Conservation (phyloP, 2,329 filamentous ascomycete species). For the Zalaria sp. region DNA sequence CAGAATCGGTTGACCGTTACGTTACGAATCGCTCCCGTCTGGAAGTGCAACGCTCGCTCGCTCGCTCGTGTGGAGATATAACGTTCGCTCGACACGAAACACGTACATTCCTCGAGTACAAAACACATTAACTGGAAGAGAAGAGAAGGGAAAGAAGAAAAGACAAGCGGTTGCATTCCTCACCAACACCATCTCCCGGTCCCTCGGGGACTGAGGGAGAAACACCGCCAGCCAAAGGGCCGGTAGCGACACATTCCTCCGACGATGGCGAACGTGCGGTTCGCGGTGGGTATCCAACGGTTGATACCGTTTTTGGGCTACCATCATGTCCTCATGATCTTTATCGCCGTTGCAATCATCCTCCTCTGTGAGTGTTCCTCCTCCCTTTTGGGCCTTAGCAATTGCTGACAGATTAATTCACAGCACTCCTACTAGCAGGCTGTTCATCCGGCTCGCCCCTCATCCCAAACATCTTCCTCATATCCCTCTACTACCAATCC, state of each 20-base stretch:
- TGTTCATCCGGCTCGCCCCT: conserved; percentile 93
- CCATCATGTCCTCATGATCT: conserved; percentile 90
- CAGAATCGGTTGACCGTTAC: neutral
- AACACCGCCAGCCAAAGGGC: neutral
- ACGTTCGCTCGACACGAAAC: neutral
- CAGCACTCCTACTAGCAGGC: conserved; percentile 82
- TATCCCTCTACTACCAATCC: conserved; percentile 89
- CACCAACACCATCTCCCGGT: neutral
- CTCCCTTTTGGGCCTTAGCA: neutral
- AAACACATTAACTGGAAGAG: neutral
- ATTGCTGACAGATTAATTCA: conserved; percentile 4
- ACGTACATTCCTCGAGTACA: neutral
- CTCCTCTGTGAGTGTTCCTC: conserved; percentile 63
- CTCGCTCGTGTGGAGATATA: too few species aligned
- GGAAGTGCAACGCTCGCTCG: too few species aligned
- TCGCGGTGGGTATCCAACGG: conserved; percentile 38
- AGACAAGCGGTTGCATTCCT: too few species aligned
- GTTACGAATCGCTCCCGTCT: neutral
- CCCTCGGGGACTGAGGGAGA: neutral
- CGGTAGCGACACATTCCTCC: conserved; percentile 18
- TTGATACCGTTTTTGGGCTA: conserved; percentile 50
- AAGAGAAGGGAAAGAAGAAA: too few species aligned
- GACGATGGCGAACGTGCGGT: conserved; percentile 34
- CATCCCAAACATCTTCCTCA: conserved; percentile 91
- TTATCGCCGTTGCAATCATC: conserved; percentile 88